These are phyloP conservation scores for Herpomyces periplanetae DNA, from an alignment of 2,329 filamentous ascomycete genomes.

Conservation along the genomic window DNA sequence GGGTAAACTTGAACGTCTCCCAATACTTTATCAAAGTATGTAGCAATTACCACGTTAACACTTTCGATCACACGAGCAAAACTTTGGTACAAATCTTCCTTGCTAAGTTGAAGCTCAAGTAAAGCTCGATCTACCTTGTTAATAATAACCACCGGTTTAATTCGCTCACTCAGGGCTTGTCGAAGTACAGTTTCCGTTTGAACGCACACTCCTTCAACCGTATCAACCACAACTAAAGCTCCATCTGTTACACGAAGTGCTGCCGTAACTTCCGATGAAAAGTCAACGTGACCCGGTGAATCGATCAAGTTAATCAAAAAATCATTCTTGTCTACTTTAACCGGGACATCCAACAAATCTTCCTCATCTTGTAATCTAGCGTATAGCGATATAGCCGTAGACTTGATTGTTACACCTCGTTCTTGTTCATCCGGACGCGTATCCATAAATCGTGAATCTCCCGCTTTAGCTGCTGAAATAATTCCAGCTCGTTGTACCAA, in stretches of 20 bases:
- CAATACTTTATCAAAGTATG: conserved; percentile 81
- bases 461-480: conserved; percentile 87
- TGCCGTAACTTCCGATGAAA: conserved; percentile 96
- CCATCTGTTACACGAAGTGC: conserved; percentile 98
- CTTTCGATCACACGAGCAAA: conserved; percentile 98
- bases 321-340: conserved; percentile 59
- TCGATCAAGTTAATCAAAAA: conserved; percentile 99
- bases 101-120: conserved; percentile 86
- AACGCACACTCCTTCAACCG: conserved; percentile 96
- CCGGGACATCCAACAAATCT: conserved; percentile 74
- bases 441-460: conserved; percentile 79
- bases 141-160: conserved; percentile 97
- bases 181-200: conserved; percentile 98
- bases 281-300: conserved; percentile 98
- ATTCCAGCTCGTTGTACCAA: conserved; percentile 98
- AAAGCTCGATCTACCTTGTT: conserved; percentile 99
- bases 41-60: conserved; percentile 98
- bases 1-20: conserved; percentile 98
- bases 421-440: conserved; percentile 94
- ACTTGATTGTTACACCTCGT: conserved; percentile 99
- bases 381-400: conserved; percentile 94
- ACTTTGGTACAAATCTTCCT: conserved; percentile 98
- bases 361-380: conserved; percentile 39
- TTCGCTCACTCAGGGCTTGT: conserved; percentile 96
- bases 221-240: conserved; percentile 98